Evolutionary conservation across 108 stramenopile species (phyloP).

Genomic region (Skeletonema grethae): DNA sequence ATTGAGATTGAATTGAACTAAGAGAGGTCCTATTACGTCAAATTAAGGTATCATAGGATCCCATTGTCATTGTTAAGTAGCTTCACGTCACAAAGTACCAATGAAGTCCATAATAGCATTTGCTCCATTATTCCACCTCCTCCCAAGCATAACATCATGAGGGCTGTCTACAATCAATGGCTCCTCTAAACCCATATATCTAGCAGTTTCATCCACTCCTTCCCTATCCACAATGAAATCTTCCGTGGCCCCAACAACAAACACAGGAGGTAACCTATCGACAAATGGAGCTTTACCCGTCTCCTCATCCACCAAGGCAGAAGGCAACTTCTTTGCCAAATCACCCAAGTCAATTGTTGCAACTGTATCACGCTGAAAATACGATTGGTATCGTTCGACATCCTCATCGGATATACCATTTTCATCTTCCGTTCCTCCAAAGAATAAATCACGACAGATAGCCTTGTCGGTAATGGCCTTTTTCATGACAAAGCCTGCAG

Average conservation of each 20-base stretch:
- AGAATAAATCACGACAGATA: constrained; percentile 51
- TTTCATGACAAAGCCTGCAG: constrained; percentile 54
- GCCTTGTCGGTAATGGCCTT: constrained; percentile 37
- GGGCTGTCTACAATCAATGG: constrained; percentile 43
- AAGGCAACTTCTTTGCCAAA: constrained; percentile 45
- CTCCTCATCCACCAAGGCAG: constrained; percentile 19
- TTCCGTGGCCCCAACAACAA: constrained; percentile 54
- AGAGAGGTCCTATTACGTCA: not conserved
- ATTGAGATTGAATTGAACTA: not conserved
- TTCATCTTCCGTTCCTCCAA: constrained; percentile 38
- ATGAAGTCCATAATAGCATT: constrained; percentile 39
- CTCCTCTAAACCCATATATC: constrained; percentile 37
- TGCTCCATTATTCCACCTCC: constrained; percentile 48
- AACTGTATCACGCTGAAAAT: constrained; percentile 48
- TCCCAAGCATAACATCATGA: constrained; percentile 64
- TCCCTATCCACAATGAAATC: constrained; percentile 62
- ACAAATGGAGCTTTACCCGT: constrained; percentile 45
- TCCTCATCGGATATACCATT: constrained; percentile 63
- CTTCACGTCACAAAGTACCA: not conserved
- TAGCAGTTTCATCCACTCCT: constrained; percentile 50
- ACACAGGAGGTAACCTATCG: constrained; percentile 25
- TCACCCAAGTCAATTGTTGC: constrained; percentile 52
- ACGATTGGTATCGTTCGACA: constrained; percentile 41
- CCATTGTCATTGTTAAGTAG: too few relatives aligned
- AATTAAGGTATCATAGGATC: too few relatives aligned